phyloP scores from a whole-genome alignment of 2,329 filamentous ascomycete species.

The Xylaria sp. region DNA sequence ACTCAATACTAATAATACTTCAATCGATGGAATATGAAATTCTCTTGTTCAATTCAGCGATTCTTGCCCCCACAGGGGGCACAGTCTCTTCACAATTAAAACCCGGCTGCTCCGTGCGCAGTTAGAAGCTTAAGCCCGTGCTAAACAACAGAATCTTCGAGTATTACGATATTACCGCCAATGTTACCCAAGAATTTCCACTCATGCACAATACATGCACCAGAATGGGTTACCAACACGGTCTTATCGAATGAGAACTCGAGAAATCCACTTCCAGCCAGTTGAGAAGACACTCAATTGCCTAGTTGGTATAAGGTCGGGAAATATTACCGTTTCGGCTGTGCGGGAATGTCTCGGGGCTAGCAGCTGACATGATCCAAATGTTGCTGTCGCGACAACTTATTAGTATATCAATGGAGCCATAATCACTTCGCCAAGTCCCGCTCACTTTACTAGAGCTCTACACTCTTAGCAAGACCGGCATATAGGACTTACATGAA shows the following conservation, averaged over 20 bases:
- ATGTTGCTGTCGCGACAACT: background rate
- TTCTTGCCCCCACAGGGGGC: background rate
- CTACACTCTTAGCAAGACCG: background rate
- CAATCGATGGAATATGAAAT: background rate
- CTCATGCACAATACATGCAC: background rate
- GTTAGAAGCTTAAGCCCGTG: background rate
- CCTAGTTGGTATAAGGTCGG: background rate
- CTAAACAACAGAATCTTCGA: background rate
- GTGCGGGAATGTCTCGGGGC: background rate
- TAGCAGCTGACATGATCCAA: background rate
- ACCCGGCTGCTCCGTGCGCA: background rate
- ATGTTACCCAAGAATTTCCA: background rate
- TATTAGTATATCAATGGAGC: background rate
- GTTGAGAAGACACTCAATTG: background rate
- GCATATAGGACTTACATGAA: background rate
- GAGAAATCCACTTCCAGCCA: background rate
- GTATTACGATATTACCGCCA: background rate
- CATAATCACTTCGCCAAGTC: too few species aligned
- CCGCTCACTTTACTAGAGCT: background rate
- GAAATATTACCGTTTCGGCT: background rate
- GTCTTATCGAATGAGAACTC: background rate
- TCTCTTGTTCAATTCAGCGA: background rate
- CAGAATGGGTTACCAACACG: background rate
- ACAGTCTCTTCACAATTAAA: background rate
- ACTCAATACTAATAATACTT: background rate